Evolutionary conservation across 331 rosid genomes (phyloP), one percentile per base, ranked within the genome.

Genomic region (Ulmus americana): DNA sequence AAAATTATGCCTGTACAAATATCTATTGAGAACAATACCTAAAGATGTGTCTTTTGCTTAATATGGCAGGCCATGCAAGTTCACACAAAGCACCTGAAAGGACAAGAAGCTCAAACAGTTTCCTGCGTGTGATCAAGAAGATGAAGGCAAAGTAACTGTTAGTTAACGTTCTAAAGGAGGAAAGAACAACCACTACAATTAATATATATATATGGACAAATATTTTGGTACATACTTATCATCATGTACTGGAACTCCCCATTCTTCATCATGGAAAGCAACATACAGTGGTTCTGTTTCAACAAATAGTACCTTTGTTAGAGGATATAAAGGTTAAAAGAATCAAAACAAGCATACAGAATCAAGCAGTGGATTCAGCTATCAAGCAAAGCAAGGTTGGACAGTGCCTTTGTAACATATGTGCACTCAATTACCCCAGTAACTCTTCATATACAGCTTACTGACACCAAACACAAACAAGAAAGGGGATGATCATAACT

Each of bases 241-340:
- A 80, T 88, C 83, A 22, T 88, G 96, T 15, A 86, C 85, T 2
- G 96, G 90, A 74, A 86, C 76, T 59, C 96, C 96, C 96, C 96
- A 88, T 82, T 86, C 96, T 75, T 84, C 95, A 7, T 88, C 96
- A 1, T 88, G 96, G 77, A 86, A 84, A 71, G 81, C 74, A 42
- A 83, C 82, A 44, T 88, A 88, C 49, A 81, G 72, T 60, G 79
- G 87, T 61, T 86, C 96, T 88, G 80, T 49, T 64, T 78, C 75
- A 80, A 70, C 40, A 79, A 11, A 67, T 11, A 61, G 64, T 20
- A 73, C 15, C 71, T 12, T 50, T 6, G 71, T 87, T 71, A 84
- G 76, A 53, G 50, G 47, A 69, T 14, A 58, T 66, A 51, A 68
- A 10, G 14, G 42, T 22, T 11, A 64, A 58, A 69, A 72, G 45